Conservation (phyloP, 179 eudicot species). For the Nepenthes alata region DNA sequence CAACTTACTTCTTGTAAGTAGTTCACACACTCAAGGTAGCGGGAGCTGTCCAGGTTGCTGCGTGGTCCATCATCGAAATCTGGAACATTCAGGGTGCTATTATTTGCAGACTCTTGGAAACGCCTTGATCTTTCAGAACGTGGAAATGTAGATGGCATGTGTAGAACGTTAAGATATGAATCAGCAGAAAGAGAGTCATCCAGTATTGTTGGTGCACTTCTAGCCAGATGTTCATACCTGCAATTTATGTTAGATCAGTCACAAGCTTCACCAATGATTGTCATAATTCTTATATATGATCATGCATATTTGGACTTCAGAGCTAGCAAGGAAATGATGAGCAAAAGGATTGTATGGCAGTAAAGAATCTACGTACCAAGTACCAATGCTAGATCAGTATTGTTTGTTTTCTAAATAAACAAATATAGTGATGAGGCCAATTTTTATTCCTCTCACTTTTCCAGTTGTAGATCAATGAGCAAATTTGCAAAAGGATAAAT, state of each 20-base stretch:
- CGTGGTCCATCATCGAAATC: constrained; percentile 78
- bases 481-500: too few species aligned
- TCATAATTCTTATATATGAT: too few species aligned
- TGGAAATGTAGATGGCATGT: constrained; percentile 96
- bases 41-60: constrained; percentile 76
- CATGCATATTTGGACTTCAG: too few species aligned
- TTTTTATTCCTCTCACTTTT: too few species aligned
- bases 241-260: constrained; percentile 11
- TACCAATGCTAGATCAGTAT: too few species aligned
- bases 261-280: constrained; percentile 2
- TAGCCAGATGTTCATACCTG: constrained; percentile 96
- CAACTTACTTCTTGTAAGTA: constrained; percentile 80
- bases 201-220: constrained; percentile 90
- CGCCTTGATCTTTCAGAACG: constrained; percentile 86
- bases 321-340: too few species aligned
- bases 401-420: too few species aligned
- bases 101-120: constrained; percentile 47
- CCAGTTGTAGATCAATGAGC: too few species aligned
- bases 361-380: too few species aligned
- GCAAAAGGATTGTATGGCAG: too few species aligned
- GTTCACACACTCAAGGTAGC: constrained; percentile 84
- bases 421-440: too few species aligned
- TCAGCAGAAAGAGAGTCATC: constrained; percentile 99
- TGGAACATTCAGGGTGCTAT: constrained; percentile 26
- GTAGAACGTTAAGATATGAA: constrained; percentile 92